Evolutionary conservation across 345 rosid genomes (phyloP).

Genomic region (Populus deltoides): DNA sequence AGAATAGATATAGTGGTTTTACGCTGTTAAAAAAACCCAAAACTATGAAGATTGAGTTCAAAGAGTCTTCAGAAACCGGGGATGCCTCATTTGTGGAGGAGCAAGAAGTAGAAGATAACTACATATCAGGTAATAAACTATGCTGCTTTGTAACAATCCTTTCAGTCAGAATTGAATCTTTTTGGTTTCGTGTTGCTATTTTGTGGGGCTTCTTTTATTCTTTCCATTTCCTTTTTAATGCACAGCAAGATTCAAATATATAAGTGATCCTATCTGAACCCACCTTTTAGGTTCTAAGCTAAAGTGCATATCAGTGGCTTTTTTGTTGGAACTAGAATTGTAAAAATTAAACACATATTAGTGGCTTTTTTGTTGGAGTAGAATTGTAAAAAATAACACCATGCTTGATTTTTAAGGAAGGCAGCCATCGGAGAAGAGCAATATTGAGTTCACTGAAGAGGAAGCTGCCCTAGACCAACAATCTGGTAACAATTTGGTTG

Average conservation of each 20-base stretch:
- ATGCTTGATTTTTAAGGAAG: conserved; percentile 46
- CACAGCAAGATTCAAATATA: neutral
- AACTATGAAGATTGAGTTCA: conserved; percentile 3
- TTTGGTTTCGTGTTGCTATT: neutral
- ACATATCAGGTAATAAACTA: conserved; percentile 30
- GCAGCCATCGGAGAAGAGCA: conserved; percentile 41
- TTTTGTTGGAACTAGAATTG: neutral
- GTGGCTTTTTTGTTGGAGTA: neutral
- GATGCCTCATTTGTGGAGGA: conserved; percentile 7
- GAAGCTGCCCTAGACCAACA: conserved; percentile 28
- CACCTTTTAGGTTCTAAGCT: conserved; percentile 4
- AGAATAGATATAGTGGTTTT: conserved; percentile 36
- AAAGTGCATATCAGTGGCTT: neutral
- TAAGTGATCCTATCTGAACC: neutral
- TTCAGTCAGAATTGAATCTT: neutral
- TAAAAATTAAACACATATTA: neutral
- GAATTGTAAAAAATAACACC: conserved; percentile 18
- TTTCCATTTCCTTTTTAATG: neutral
- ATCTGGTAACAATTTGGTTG: conserved; percentile 19
- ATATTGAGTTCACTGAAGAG: conserved; percentile 26
- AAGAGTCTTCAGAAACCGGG: conserved; percentile 18
- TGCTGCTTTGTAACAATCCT: neutral
- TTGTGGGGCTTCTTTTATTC: neutral
- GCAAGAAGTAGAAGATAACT: conserved; percentile 19
- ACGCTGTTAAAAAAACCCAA: conserved; percentile 56